Conservation (phyloP, 805 yeast species). For the Zygoascus tannicola region DNA sequence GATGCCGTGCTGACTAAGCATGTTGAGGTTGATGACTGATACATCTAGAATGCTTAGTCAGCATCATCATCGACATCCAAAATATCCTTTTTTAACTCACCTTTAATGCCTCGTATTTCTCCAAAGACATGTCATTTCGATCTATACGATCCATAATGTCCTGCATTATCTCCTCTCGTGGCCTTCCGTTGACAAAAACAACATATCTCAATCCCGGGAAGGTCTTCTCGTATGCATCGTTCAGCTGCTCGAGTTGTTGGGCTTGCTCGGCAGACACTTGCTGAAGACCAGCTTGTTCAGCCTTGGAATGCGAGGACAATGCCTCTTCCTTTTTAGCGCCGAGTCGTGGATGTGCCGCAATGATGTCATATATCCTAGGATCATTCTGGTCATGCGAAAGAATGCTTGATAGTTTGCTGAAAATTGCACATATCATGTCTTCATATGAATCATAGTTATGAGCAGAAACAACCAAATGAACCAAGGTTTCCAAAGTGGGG, state of each 20-base stretch:
- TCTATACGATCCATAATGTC: slow-evolving; percentile 52
- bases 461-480: slow-evolving; percentile 16
- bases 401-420: slow-evolving; percentile 32
- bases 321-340: slow-evolving; percentile 44
- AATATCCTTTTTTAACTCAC: no score
- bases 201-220: slow-evolving; percentile 75
- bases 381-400: slow-evolving; percentile 24
- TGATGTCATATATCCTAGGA: slow-evolving; percentile 34
- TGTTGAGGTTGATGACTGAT: no score
- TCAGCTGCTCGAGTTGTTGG: slow-evolving; percentile 41
- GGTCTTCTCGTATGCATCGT: slow-evolving; percentile 49
- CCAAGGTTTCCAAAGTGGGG: slow-evolving; percentile 32
- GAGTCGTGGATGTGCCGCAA: slow-evolving; percentile 86
- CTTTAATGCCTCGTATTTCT: slow-evolving; percentile 57
- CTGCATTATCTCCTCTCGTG: slow-evolving; percentile 53
- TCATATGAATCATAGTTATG: slow-evolving; percentile 16
- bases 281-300: slow-evolving; percentile 61
- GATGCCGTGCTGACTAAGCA: no score
- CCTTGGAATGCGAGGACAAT: slow-evolving; percentile 51
- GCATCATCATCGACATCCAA: not conserved
- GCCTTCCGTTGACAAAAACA: slow-evolving; percentile 80
- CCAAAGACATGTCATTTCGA: slow-evolving; percentile 44
- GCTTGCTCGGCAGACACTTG: slow-evolving; percentile 43
- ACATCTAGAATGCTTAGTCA: not conserved
- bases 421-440: slow-evolving; percentile 39